Percentiles rank a stretch among this genome's conserved stretches.
These are phyloP conservation scores for Cetraspora pellucida DNA, from an alignment of 192 early-diverging fungal genomes.

Conservation along the genomic window DNA sequence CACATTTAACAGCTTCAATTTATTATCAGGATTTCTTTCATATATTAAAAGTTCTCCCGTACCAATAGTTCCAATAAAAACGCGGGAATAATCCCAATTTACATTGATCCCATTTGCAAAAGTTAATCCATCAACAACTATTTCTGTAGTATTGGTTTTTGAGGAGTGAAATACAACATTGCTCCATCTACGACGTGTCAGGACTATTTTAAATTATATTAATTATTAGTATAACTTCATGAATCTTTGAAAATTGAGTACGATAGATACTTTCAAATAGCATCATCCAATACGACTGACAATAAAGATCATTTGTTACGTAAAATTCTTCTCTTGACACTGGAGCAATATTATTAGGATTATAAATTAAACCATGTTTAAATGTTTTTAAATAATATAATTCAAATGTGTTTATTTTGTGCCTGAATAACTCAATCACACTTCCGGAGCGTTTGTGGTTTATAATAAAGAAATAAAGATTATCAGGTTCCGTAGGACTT, in stretches of 20 bases:
- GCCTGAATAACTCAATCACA: constrained; percentile 58
- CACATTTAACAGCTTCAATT: background rate
- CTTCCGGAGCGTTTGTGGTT: constrained; percentile 60
- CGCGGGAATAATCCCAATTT: constrained; percentile 16
- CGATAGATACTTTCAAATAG: constrained; percentile 41
- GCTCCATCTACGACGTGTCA: background rate
- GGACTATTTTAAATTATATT: background rate
- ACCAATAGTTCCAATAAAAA: background rate
- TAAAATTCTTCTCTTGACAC: constrained; percentile 57
- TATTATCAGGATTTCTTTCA: constrained; percentile 11
- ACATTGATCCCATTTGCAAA: constrained; percentile 23
- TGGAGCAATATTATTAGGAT: constrained; percentile 62
- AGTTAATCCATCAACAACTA: background rate
- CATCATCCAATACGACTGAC: constrained; percentile 37
- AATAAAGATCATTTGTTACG: constrained; percentile 57
- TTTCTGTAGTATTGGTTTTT: background rate
- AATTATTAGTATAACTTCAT: background rate
- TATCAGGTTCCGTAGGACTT: constrained; percentile 39
- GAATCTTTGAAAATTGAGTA: background rate
- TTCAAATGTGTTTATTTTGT: constrained; percentile 44
- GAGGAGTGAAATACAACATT: constrained; percentile 21
- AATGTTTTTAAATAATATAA: constrained; percentile 55
- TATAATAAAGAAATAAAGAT: constrained; percentile 58
- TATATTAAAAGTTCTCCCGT: background rate
- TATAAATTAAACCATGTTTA: constrained; percentile 51